Base-by-base conservation (phyloP, 371 early-diverging fungal species). In the Dichotomocladium elegans region DNA sequence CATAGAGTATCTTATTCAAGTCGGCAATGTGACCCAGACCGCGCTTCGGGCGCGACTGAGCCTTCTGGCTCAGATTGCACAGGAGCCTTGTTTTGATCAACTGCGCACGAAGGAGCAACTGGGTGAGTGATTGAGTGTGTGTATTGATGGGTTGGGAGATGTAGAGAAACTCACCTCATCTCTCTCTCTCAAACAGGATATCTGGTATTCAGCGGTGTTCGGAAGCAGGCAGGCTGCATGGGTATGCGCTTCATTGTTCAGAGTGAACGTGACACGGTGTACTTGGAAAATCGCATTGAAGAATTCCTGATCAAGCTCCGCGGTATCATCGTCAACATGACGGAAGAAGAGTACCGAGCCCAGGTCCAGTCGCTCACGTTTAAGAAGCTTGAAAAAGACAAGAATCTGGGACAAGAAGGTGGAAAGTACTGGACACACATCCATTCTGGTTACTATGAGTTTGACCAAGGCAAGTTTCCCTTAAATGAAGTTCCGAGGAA, bases 11-110 rank as follows among this genome's bases (percentile, higher is more conserved):
- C 77, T 84, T 42, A 58, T 88, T 31, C 91, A 90, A 60, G 78
- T 81, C 6, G 84, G 82, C 30, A 69, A 77, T 62, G 71, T 79
- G 26, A 74, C 77, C 11, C 72, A 84, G 45, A 74, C 65, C 12
- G 51, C 58, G 21, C 66, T 79, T n/a, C 82, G 91, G 27, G 87
- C 86, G 4, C 68, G 77, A n/a, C 57, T 88, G 24, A 80, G 80
- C 24, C 68, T 98, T 25, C 53, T 93, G 57, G 78, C 83, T 0
- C 90, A 92, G 56, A 86, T 96, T 19, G 69, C 85, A 3, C 74
- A 83, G 49, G 95, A 96, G 63, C 93, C 96, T 11, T 91, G 86
- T 59, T 98, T 95, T 70, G 88, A 95, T 67, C 88, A 88, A 61
- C 73, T 98, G 35, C 83, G 96, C 24, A 96, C 97, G 5, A 92